phyloP scores from a whole-genome alignment of 805 yeast species.

The Wickerhamiella nectarea region DNA sequence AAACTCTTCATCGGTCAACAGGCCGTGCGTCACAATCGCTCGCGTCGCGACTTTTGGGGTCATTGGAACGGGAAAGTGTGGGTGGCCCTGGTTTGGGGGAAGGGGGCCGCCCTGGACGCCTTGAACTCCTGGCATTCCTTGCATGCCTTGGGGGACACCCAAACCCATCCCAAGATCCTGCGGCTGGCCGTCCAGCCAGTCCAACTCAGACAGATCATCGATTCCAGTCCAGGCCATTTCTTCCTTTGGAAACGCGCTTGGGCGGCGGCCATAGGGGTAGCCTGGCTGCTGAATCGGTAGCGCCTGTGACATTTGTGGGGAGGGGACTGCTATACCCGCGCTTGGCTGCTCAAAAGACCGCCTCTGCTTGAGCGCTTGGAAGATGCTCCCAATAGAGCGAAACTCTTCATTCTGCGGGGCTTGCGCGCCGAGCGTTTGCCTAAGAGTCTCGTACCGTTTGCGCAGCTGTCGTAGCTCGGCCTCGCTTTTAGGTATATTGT shows the following conservation, averaged over 20 bases:
- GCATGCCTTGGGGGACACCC: background rate
- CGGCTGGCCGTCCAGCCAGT: background rate
- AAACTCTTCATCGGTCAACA: constrained; percentile 7
- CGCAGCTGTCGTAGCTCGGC: constrained; percentile 23
- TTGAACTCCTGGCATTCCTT: too few species aligned
- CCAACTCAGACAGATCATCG: background rate
- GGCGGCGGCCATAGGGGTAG: background rate
- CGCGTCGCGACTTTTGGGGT: constrained; percentile 6
- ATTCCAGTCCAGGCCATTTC: background rate
- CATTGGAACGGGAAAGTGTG: constrained; percentile 2
- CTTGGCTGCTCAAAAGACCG: background rate
- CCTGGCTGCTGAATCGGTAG: constrained; percentile 9
- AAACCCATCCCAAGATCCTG: background rate
- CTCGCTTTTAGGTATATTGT: constrained; percentile 9
- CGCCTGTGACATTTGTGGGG: too few species aligned
- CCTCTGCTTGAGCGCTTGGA: constrained; percentile 14
- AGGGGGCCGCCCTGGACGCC: background rate
- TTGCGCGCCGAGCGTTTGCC: constrained; percentile 19
- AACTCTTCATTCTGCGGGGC: constrained; percentile 22
- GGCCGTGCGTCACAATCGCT: background rate
- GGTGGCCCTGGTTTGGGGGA: too few species aligned
- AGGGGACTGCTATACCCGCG: too few species aligned
- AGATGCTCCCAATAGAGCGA: constrained; percentile 16
- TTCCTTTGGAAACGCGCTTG: background rate
- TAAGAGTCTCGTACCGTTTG: constrained; percentile 21